Conservation (phyloP, 352 stramenopile species). For the Globisporangium mamillatum region DNA sequence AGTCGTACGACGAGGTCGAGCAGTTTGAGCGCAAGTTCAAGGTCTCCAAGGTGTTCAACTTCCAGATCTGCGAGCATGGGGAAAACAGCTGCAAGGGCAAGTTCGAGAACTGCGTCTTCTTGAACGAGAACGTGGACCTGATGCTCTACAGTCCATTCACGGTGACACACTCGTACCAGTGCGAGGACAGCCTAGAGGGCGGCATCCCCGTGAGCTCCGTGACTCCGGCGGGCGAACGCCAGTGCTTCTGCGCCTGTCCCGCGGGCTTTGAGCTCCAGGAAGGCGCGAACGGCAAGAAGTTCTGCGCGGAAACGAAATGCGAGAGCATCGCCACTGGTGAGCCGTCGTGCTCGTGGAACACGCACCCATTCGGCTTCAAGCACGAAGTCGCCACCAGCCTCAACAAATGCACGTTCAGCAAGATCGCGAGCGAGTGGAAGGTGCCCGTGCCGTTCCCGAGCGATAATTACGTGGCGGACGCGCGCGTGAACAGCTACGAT, state of each 20-base stretch:
- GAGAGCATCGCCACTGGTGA: conserved; percentile 15
- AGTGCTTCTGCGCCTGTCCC: conserved; percentile 64
- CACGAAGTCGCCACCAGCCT: conserved; percentile 22
- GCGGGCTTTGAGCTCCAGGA: conserved; percentile 28
- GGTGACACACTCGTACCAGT: conserved; percentile 35
- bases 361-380: conserved; percentile 35
- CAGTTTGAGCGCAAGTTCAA: conserved; percentile 19
- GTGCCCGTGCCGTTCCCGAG: conserved; percentile 50
- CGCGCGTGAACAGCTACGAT: conserved; percentile 29
- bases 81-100: conserved; percentile 13
- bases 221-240: conserved; percentile 13
- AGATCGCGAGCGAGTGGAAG: conserved; percentile 33
- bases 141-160: conserved; percentile 68
- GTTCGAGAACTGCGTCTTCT: conserved; percentile 39
- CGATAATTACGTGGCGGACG: conserved; percentile 54
- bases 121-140: conserved; percentile 37
- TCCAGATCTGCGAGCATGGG: conserved; percentile 16
- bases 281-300: conserved; percentile 19
- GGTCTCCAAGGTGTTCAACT: conserved; percentile 19
- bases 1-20: conserved; percentile 20
- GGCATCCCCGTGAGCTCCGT: conserved; percentile 52
- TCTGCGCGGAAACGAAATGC: conserved; percentile 27
- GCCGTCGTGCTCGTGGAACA: conserved; percentile 41
- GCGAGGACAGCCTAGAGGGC: conserved; percentile 23
- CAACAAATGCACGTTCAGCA: conserved; percentile 8